Evolutionary conservation across 2,329 filamentous ascomycete genomes (phyloP).

Genomic region (Fragosphaeria purpurea): DNA sequence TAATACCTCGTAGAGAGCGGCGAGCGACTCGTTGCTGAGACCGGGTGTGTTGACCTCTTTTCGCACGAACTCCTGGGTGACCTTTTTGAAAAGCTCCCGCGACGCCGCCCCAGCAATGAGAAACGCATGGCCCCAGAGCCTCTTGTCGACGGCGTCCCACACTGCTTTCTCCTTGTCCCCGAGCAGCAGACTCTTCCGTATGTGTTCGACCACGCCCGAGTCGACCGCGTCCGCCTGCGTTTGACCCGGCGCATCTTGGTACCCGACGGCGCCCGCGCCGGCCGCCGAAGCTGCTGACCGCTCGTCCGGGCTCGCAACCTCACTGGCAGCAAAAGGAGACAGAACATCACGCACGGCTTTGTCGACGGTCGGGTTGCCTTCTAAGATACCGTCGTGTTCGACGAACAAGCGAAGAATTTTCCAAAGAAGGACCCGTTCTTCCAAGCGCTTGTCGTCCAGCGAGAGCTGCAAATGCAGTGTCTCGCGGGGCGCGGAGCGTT

Average conservation of each 20-base stretch:
- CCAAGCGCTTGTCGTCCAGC: constrained; percentile 57
- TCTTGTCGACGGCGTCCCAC: constrained; percentile 86
- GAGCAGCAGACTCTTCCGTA: constrained; percentile 62
- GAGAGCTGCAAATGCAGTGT: constrained; percentile 40
- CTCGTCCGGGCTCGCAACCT: constrained; percentile 1
- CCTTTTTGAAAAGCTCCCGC: constrained; percentile 78
- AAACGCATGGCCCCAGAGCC: constrained; percentile 94
- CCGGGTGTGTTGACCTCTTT: constrained; percentile 82
- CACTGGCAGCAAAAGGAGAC: constrained; percentile 14
- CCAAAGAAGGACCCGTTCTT: constrained; percentile 79
- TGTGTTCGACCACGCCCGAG: constrained; percentile 55
- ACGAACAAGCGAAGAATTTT: constrained; percentile 73
- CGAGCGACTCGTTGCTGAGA: constrained; percentile 74
- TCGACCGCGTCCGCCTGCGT: constrained; percentile 53
- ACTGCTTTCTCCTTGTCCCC: constrained; percentile 87
- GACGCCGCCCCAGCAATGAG: constrained; percentile 73
- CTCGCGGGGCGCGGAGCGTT: constrained; percentile 44
- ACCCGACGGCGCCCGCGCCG: constrained; percentile 8
- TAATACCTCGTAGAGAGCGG: constrained; percentile 85
- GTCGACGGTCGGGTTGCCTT: constrained; percentile 61
- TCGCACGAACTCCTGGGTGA: constrained; percentile 88
- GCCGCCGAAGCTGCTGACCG: constrained; percentile 14
- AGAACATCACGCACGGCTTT: constrained; percentile 67
- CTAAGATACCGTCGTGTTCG: constrained; percentile 74
- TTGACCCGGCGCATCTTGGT: not conserved